Conservation (phyloP, 306 rosid species). For the Castanea mollissima region DNA sequence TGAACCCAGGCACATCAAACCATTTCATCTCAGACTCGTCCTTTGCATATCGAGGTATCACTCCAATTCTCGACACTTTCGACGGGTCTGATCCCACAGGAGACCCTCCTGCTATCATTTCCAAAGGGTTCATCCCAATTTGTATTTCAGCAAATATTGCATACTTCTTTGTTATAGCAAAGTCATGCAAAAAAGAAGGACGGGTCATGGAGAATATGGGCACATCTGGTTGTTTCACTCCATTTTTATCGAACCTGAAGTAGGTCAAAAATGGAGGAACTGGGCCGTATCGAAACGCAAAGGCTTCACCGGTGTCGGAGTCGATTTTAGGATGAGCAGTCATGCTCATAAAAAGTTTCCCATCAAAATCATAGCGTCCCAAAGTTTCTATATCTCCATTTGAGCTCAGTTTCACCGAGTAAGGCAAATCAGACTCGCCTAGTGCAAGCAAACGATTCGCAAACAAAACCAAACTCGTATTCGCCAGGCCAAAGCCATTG, state of each 20-base stretch:
- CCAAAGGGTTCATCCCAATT: constrained; percentile 67
- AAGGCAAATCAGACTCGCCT: constrained; percentile 88
- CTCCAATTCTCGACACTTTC: constrained; percentile 57
- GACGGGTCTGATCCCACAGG: constrained; percentile 63
- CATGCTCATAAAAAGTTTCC: constrained; percentile 65
- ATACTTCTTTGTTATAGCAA: constrained; percentile 67
- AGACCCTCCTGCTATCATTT: constrained; percentile 60
- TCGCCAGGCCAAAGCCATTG: constrained; percentile 83
- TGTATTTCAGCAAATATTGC: constrained; percentile 79
- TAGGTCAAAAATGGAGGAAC: constrained; percentile 76
- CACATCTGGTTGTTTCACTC: constrained; percentile 58
- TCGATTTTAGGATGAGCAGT: constrained; percentile 89
- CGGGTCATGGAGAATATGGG: constrained; percentile 68
- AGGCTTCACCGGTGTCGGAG: constrained; percentile 61
- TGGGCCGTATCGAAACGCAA: constrained; percentile 77
- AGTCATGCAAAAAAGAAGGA: constrained; percentile 75
- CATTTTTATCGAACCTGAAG: constrained; percentile 53
- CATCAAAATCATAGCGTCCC: constrained; percentile 63
- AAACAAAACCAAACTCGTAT: constrained; percentile 70
- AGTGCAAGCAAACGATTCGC: constrained; percentile 60
- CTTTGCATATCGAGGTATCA: constrained; percentile 60
- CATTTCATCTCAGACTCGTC: constrained; percentile 68
- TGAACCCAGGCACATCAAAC: constrained; percentile 87
- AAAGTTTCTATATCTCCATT: constrained; percentile 59
- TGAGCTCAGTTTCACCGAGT: constrained; percentile 29